These are phyloP conservation scores for Sparassis latifolia DNA, from an alignment of 1,284 basidiomycete species.

Conservation along the genomic window DNA sequence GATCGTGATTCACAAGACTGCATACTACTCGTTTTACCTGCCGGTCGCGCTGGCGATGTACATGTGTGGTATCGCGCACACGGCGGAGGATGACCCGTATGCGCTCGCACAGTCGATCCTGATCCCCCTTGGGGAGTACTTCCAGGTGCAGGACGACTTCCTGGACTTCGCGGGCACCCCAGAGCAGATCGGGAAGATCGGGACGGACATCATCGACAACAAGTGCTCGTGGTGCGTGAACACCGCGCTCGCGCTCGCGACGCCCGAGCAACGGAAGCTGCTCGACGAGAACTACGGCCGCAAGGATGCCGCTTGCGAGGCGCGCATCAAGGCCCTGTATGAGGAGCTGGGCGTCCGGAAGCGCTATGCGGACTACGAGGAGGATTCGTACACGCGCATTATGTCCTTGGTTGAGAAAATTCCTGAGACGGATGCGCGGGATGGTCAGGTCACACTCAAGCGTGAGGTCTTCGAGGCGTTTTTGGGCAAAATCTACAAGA, in stretches of 20 bases:
- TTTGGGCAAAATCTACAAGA: conserved; percentile 87
- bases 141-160: conserved; percentile 98
- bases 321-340: conserved; percentile 73
- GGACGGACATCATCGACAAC: conserved; percentile 98
- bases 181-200: conserved; percentile 93
- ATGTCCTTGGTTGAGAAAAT: conserved; percentile 63
- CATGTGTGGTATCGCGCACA: conserved; percentile 60
- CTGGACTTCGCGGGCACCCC: conserved; percentile 90
- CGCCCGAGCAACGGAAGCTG: conserved; percentile 47
- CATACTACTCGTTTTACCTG: conserved; percentile 98
- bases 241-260: conserved; percentile 66
- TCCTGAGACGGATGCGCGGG: conserved; percentile 40
- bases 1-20: conserved; percentile 97
- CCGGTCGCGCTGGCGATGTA: conserved; percentile 94
- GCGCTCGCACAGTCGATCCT: conserved; percentile 80
- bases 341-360: conserved; percentile 64
- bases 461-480: conserved; percentile 81
- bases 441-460: conserved; percentile 54
- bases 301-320: conserved; percentile 64
- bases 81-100: conserved; percentile 55
- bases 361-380: conserved; percentile 77
- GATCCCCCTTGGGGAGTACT: conserved; percentile 94
- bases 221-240: conserved; percentile 99
- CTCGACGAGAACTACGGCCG: conserved; percentile 84
- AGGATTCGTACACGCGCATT: conserved; percentile 63